Evolutionary conservation across 306 rosid species (phyloP).

Genomic region (Betula pendula): DNA sequence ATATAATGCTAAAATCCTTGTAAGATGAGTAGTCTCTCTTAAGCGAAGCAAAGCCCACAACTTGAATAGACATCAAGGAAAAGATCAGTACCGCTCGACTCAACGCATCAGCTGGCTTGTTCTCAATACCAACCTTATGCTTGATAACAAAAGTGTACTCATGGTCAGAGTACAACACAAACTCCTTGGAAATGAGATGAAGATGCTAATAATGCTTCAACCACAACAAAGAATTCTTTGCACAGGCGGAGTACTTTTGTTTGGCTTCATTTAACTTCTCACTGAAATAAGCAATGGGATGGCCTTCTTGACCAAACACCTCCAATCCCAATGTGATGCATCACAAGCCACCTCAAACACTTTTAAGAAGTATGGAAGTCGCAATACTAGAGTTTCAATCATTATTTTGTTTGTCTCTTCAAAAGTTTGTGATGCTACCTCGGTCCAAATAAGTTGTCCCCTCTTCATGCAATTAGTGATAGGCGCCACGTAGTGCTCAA

Average conservation of each 20-base stretch:
- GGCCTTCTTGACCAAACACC: background rate
- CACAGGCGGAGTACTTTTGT: background rate
- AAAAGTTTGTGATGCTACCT: background rate
- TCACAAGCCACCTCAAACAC: background rate
- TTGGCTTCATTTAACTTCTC: background rate
- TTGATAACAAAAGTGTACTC: constrained; percentile 3
- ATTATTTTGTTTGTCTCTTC: background rate
- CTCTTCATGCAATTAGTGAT: background rate
- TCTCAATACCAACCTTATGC: background rate
- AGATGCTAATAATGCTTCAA: constrained; percentile 2
- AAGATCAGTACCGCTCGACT: background rate
- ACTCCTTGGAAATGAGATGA: background rate
- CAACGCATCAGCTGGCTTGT: background rate
- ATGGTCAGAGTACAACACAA: background rate
- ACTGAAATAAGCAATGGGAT: background rate
- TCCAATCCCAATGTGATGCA: too few relatives aligned
- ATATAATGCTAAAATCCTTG: background rate
- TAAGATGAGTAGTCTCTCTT: background rate
- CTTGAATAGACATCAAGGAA: background rate
- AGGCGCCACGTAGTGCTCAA: background rate
- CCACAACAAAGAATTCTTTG: constrained; percentile 3
- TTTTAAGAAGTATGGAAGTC: background rate
- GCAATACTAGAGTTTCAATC: background rate
- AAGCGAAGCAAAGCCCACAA: background rate
- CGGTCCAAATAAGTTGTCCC: background rate